Conservation (phyloP, 805 yeast species). For the Nakazawaea holstii region DNA sequence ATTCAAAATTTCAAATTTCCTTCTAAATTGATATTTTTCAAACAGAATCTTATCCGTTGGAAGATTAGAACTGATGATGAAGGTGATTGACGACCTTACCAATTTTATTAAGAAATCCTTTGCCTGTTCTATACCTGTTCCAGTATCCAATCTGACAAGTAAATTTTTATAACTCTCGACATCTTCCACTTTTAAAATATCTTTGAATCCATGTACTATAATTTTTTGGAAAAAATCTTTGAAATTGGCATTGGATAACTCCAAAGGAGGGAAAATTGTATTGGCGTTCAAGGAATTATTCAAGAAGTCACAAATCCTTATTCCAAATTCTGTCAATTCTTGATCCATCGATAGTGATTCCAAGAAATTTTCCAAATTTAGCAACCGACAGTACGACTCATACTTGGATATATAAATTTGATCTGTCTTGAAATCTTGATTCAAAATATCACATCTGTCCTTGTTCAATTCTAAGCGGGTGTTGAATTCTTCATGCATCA, state of each 20-base stretch:
- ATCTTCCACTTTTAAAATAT: not conserved
- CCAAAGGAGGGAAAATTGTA: slow-evolving; percentile 2
- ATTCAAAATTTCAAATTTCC: slow-evolving; percentile 1
- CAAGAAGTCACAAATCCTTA: slow-evolving; percentile 2
- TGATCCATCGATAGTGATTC: not conserved
- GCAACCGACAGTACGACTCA: not conserved
- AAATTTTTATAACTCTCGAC: not conserved
- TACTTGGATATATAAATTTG: not conserved
- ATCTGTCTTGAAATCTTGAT: not conserved
- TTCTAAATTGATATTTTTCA: slow-evolving; percentile 6
- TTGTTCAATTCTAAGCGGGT: not conserved
- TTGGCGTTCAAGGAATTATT: slow-evolving; percentile 1
- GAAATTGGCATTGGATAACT: not conserved
- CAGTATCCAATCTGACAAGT: not conserved
- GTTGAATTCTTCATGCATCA: slow-evolving; percentile 4
- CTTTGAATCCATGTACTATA: not conserved
- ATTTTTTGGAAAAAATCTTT: not conserved
- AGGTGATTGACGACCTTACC: not conserved
- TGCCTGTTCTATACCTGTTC: not conserved
- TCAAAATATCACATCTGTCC: not conserved
- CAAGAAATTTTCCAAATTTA: not conserved
- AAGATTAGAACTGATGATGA: not conserved
- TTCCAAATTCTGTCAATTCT: slow-evolving; percentile 1
- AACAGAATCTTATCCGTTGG: not conserved
- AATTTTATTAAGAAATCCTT: not conserved